phyloP scores from a whole-genome alignment of 2,329 filamentous ascomycete species.

The Aspergillus fijiensis region DNA sequence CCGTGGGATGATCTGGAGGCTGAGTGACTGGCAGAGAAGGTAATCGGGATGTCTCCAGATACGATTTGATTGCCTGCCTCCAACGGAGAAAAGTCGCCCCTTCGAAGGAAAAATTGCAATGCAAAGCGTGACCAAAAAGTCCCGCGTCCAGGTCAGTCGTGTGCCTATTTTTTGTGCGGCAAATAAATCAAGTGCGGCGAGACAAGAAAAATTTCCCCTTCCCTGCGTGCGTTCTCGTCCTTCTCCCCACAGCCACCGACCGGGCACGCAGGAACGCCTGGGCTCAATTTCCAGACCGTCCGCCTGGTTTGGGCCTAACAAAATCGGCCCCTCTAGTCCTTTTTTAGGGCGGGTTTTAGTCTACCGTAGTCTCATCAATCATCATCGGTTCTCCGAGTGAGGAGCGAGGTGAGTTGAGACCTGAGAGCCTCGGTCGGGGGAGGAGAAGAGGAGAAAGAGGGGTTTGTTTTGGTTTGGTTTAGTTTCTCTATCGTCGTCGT shows the following conservation, averaged over 20 bases:
- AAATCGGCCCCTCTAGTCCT: constrained; percentile 1
- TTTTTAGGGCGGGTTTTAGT: not conserved
- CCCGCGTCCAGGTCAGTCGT: too few species aligned
- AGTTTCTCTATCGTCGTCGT: too few species aligned
- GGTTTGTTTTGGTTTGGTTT: not conserved
- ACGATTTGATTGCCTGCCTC: not conserved
- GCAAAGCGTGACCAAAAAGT: too few species aligned
- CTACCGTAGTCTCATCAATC: not conserved
- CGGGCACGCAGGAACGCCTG: constrained; percentile 2
- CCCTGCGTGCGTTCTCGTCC: not conserved
- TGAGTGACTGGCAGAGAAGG: not conserved
- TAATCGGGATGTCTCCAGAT: not conserved
- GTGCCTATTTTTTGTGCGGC: not conserved
- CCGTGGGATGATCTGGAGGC: not conserved
- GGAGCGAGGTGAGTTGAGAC: constrained; percentile 1
- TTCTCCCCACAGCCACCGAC: constrained; percentile 3
- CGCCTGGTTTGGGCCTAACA: not conserved
- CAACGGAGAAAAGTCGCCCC: too few species aligned
- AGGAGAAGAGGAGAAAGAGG: not conserved
- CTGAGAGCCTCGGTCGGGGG: not conserved
- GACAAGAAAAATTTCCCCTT: not conserved
- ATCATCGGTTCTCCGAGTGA: not conserved
- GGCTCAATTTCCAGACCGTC: constrained; percentile 6
- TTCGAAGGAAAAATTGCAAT: too few species aligned
- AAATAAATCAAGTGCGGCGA: not conserved